Conservation (phyloP, 1,284 basidiomycete species). For the Laetiporus sulphureus region DNA sequence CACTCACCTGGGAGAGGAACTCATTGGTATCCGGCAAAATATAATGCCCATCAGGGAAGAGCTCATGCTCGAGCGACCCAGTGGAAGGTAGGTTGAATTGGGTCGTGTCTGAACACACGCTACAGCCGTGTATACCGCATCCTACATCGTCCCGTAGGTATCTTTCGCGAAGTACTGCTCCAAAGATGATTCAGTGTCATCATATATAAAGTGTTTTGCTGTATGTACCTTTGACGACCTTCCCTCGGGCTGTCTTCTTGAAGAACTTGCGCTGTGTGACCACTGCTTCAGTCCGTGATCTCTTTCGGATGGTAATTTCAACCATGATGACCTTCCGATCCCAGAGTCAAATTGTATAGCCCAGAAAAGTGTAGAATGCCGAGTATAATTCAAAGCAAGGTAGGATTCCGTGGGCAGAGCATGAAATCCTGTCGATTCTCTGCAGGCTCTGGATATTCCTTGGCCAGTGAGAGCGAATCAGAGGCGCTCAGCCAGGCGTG, state of each 20-base stretch:
- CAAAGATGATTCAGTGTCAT: neutral
- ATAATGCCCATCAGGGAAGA: conserved; percentile 68
- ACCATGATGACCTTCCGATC: no score
- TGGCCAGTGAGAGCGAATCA: no score
- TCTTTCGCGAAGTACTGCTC: conserved; percentile 81
- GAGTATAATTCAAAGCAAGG: no score
- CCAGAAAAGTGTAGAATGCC: no score
- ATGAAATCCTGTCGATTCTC: no score
- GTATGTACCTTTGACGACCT: conserved; percentile 82
- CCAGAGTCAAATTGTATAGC: no score
- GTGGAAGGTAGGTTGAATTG: conserved; percentile 36
- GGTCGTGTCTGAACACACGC: conserved; percentile 44
- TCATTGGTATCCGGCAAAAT: conserved; percentile 95
- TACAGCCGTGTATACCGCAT: conserved; percentile 81
- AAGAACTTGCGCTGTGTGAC: conserved; percentile 85
- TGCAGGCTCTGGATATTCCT: no score
- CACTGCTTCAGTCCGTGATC: conserved; percentile 65
- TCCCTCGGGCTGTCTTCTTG: conserved; percentile 92
- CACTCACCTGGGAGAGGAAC: conserved; percentile 79
- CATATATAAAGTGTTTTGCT: neutral
- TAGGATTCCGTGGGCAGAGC: no score
- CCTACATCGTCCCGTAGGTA: conserved; percentile 91
- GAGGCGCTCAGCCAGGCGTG: no score
- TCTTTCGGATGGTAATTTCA: conserved; percentile 75
- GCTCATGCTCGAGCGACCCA: conserved; percentile 37